Evolutionary conservation across 352 stramenopile genomes (phyloP), one percentile per base, ranked within the genome.

Genomic region (Phytophthora nicotianae): DNA sequence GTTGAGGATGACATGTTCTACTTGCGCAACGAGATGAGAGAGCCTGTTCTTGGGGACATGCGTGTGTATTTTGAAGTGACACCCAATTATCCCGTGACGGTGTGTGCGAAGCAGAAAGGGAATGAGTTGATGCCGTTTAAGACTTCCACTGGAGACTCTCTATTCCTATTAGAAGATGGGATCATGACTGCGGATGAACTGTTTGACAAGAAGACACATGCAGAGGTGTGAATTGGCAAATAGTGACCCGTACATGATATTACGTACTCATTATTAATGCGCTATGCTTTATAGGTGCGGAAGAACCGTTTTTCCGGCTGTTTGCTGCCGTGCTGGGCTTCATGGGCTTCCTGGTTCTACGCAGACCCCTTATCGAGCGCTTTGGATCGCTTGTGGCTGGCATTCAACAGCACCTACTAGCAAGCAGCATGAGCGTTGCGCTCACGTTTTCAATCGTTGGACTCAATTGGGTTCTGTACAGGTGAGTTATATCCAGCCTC

Each of bases 111-210:
- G 27, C 62, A 74, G 45, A 56, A 50, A 45, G 45, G 38, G 6
- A 58, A 70, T 0, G 40, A 71, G 5, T 49, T 93, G 13, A 32
- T 65, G 17, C 71, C 80, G 16, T 91, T 84, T 45, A 48, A 45
- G 10, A 86, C 68, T 17, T 68, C 63, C 27, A 58, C 59, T 13
- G 78, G 76, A 1, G 74, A 93, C 16, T 47, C 43, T 17, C 63
- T 93, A 43, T 79, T 82, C 53, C 62, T 93, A 29, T 62, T 93
- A 4, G 74, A 87, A 35, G 81, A 90, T 49, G 84, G 84, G 7
- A 75, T 85, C 16, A 75, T 83, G 45, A 74, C 45, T 23, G 56
- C 69, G 4, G 24, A 74, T 5, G 71, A 86, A 27, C 58, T 93
- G 2, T 88, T 88, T 38, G 60, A 82, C 33, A 67, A 62, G 45